Conservation (phyloP, 805 yeast genomes). For the Metschnikowia borealis region DNA sequence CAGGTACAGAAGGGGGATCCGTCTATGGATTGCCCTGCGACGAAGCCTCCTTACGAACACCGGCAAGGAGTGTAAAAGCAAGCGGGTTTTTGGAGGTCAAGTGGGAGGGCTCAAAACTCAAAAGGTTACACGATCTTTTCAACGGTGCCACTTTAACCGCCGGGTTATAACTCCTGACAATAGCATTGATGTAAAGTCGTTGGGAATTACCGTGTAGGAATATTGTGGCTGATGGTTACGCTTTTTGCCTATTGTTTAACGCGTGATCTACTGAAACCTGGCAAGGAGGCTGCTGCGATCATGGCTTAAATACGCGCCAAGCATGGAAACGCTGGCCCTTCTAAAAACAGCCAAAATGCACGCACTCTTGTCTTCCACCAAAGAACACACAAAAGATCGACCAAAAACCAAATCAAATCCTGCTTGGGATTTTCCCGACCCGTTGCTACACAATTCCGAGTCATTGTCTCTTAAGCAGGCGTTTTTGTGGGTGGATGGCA, state of each 20-base stretch:
- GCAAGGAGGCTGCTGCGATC: background rate
- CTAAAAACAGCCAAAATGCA: background rate
- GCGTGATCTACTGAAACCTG: background rate
- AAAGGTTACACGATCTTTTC: too few species aligned
- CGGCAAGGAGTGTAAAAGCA: background rate
- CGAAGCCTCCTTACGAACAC: too few species aligned
- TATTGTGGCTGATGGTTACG: too few species aligned
- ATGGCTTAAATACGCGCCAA: background rate
- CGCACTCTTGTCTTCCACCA: background rate
- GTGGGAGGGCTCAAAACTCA: too few species aligned
- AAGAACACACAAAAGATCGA: background rate
- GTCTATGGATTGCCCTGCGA: too few species aligned
- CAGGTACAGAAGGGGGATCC: background rate
- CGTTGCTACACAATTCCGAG: too few species aligned
- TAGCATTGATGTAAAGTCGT: background rate
- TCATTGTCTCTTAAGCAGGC: too few species aligned
- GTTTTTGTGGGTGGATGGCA: background rate
- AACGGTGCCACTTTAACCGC: too few species aligned
- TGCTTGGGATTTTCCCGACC: too few species aligned
- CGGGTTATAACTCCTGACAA: background rate
- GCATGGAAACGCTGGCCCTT: constrained; percentile 2
- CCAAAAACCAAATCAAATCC: background rate
- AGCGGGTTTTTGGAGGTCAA: background rate
- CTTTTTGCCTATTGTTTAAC: background rate
- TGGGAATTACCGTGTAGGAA: too few species aligned